phyloP scores from a whole-genome alignment of 2,329 filamentous ascomycete genomes.

The Orbilia brochopaga region DNA sequence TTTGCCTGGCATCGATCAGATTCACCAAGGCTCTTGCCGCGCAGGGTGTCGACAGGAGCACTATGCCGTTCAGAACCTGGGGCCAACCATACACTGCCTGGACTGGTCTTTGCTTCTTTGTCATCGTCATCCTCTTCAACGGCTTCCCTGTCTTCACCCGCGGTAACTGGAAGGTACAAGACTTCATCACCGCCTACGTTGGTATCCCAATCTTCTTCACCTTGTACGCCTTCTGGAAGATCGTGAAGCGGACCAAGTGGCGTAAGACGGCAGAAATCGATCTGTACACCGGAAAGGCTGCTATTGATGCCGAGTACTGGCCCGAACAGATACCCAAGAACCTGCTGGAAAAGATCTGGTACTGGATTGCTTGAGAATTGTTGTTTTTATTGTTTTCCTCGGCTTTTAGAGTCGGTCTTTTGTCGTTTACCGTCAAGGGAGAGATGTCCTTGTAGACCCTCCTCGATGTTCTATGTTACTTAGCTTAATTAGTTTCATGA shows the following conservation, averaged over 20 bases:
- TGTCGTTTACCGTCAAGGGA: constrained; percentile 16
- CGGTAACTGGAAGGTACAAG: constrained; percentile 66
- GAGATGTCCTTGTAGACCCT: constrained; percentile 21
- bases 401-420: constrained; percentile 2
- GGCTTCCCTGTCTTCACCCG: constrained; percentile 78
- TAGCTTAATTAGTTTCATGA: constrained; percentile 17
- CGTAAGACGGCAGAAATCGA: constrained; percentile 64
- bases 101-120: constrained; percentile 65
- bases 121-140: constrained; percentile 72
- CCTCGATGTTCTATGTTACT: constrained; percentile 18
- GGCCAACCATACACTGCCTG: constrained; percentile 71
- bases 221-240: constrained; percentile 69
- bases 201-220: constrained; percentile 68
- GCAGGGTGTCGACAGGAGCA: constrained; percentile 62
- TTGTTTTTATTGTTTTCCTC: constrained; percentile 4
- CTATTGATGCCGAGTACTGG: constrained; percentile 63
- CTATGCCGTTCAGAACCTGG: constrained; percentile 64
- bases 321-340: constrained; percentile 47
- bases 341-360: constrained; percentile 35
- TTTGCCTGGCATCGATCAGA: constrained; percentile 67
- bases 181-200: constrained; percentile 71
- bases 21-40: constrained; percentile 66
- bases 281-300: constrained; percentile 66
- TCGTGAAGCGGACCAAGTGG: constrained; percentile 60
- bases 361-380: constrained; percentile 28